These are phyloP conservation scores for Fusarium transvaalense DNA, from an alignment of 2,329 filamentous ascomycete species.

Conservation along the genomic window DNA sequence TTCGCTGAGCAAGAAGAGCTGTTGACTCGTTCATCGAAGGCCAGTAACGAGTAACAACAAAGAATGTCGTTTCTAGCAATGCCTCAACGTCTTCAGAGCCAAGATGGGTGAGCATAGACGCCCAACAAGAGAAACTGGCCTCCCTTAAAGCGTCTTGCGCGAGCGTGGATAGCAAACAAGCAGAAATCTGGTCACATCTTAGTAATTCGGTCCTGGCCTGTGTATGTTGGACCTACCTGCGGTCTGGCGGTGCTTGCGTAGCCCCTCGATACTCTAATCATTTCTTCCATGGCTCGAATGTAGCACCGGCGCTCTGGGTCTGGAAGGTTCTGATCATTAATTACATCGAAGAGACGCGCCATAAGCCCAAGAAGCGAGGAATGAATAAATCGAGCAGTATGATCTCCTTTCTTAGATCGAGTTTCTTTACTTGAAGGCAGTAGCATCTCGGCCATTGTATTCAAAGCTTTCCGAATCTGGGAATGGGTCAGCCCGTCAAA, in stretches of 20 bases:
- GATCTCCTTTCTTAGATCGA: conserved; percentile 65
- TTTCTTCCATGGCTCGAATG: conserved; percentile 86
- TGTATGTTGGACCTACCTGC: conserved; percentile 69
- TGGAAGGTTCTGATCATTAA: conserved; percentile 76
- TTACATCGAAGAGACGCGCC: conserved; percentile 80
- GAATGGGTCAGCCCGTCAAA: conserved; percentile 44
- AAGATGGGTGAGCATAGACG: conserved; percentile 78
- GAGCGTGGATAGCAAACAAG: conserved; percentile 89
- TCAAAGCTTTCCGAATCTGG: conserved; percentile 63
- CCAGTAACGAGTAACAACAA: conserved; percentile 89
- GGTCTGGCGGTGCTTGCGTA: conserved; percentile 85
- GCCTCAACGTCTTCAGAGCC: conserved; percentile 82
- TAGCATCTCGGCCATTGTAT: conserved; percentile 59
- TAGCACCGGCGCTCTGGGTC: conserved; percentile 79
- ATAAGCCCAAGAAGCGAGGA: conserved; percentile 89
- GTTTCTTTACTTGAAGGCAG: conserved; percentile 56
- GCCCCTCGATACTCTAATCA: conserved; percentile 81
- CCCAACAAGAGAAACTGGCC: conserved; percentile 86
- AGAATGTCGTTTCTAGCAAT: conserved; percentile 89
- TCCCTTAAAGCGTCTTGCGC: conserved; percentile 80
- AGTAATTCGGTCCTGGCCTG: neutral
- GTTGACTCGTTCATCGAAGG: conserved; percentile 70
- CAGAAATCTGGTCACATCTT: conserved; percentile 75
- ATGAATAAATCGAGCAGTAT: conserved; percentile 81
- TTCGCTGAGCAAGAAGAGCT: conserved; percentile 68